Evolutionary conservation across 208 protist genomes (phyloP).

Genomic region (Acanthamoeba castellanii): DNA sequence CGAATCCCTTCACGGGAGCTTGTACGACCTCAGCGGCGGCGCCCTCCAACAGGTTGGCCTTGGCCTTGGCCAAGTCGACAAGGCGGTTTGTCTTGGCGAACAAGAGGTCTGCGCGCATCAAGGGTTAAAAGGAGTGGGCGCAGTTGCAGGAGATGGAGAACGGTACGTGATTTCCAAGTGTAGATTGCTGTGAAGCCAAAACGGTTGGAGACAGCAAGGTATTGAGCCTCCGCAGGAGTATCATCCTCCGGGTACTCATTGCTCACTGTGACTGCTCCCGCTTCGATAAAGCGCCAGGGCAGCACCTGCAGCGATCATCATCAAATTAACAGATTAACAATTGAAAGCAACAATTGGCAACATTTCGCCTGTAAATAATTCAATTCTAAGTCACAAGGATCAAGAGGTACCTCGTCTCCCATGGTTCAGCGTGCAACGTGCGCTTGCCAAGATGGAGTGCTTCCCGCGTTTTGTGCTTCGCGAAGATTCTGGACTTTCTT

Average conservation of each 20-base stretch:
- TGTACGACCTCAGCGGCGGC: background rate
- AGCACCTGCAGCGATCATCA: background rate
- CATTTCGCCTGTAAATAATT: too few relatives aligned
- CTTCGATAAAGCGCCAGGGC: conserved; percentile 56
- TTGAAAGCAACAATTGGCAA: too few relatives aligned
- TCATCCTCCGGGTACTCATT: conserved; percentile 14
- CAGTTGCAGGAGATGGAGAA: background rate
- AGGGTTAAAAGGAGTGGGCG: background rate
- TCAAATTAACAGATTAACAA: too few relatives aligned
- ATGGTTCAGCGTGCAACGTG: too few relatives aligned
- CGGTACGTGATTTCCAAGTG: conserved; percentile 1
- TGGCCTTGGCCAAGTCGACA: background rate
- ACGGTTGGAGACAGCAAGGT: conserved; percentile 1
- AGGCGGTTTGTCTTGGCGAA: background rate
- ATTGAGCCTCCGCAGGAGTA: background rate
- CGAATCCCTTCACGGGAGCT: conserved; percentile 13
- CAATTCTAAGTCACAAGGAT: too few relatives aligned
- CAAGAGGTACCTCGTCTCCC: too few relatives aligned
- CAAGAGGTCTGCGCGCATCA: background rate
- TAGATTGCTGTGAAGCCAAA: conserved; percentile 24
- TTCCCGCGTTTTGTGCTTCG: background rate
- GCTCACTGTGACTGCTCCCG: background rate
- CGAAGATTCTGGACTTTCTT: background rate
- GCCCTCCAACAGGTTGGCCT: background rate
- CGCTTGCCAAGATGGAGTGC: background rate